A percentile compares a stretch with the other conserved stretches of the same genome.
Evolutionary conservation across 768 basidiomycete species (phyloP).

Genomic region (Boletales sp.): DNA sequence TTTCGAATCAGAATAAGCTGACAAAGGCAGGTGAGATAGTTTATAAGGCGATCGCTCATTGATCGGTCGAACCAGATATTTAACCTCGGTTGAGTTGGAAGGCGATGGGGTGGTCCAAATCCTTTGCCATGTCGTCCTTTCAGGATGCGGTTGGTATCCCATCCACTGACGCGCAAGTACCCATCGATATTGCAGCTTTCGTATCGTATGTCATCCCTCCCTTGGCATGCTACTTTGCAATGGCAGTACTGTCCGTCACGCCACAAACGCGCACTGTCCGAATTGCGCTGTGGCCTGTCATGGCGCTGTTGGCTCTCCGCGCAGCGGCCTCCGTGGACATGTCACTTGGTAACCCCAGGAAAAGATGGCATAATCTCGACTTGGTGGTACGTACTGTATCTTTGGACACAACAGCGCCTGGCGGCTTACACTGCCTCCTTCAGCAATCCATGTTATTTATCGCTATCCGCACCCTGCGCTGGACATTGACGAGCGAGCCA

Average conservation of each 20-base stretch:
- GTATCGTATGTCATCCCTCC: conserved; percentile 38
- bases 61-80: no score
- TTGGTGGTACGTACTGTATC: conserved; percentile 11
- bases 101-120: background rate
- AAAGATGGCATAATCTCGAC: conserved; percentile 3
- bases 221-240: conserved; percentile 42
- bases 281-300: conserved; percentile 43
- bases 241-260: conserved; percentile 47
- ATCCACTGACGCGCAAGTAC: background rate
- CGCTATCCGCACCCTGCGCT: conserved; percentile 7
- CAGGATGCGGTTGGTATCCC: conserved; percentile 4
- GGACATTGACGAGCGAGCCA: conserved; percentile 11
- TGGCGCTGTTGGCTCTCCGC: conserved; percentile 41
- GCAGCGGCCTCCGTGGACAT: conserved; percentile 23
- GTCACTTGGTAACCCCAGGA: background rate
- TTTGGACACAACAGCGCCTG: background rate
- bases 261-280: conserved; percentile 44
- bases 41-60: no score
- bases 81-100: no score
- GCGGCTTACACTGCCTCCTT: no score
- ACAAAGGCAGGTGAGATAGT: no score
- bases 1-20: no score
- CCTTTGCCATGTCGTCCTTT: background rate
- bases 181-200: conserved; percentile 35
- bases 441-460: conserved; percentile 6